Evolutionary conservation across 257 asterid genomes (phyloP).

Genomic region (Oldenlandia corymbosa): DNA sequence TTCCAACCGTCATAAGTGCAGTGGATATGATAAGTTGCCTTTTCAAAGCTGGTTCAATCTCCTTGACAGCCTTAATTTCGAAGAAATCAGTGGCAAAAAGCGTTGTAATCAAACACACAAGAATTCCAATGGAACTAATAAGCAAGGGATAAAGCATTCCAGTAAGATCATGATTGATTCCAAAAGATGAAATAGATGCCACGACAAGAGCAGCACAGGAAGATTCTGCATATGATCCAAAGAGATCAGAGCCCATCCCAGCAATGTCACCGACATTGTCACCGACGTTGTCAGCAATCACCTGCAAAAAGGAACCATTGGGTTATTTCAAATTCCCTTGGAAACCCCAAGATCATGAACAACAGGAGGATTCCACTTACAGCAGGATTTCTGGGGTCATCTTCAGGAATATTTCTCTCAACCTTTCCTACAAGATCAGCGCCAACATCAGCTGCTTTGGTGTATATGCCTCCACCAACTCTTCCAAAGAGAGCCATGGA

Average conservation of each 20-base stretch:
- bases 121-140: conserved; percentile 79
- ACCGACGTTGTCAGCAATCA: conserved; percentile 93
- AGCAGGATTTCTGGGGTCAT: conserved; percentile 50
- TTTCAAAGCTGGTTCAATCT: conserved; percentile 56
- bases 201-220: conserved; percentile 51
- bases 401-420: conserved; percentile 53
- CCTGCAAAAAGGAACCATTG: conserved; percentile 33
- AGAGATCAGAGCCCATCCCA: conserved; percentile 64
- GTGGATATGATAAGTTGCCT: conserved; percentile 80
- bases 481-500: conserved; percentile 93
- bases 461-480: conserved; percentile 93
- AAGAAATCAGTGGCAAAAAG: conserved; percentile 49
- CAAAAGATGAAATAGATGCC: conserved; percentile 48
- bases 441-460: conserved; percentile 61
- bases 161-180: conserved; percentile 66
- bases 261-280: conserved; percentile 98
- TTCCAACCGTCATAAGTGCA: conserved; percentile 64
- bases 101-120: conserved; percentile 76
- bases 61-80: conserved; percentile 38
- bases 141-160: conserved; percentile 78
- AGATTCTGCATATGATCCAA: conserved; percentile 48
- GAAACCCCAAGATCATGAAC: neutral
- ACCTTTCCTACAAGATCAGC: conserved; percentile 55
- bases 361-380: conserved; percentile 21
- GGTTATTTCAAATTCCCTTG: neutral